Base-by-base conservation (phyloP, 1,284 basidiomycete species). In the Fomitopsis pinicola region DNA sequence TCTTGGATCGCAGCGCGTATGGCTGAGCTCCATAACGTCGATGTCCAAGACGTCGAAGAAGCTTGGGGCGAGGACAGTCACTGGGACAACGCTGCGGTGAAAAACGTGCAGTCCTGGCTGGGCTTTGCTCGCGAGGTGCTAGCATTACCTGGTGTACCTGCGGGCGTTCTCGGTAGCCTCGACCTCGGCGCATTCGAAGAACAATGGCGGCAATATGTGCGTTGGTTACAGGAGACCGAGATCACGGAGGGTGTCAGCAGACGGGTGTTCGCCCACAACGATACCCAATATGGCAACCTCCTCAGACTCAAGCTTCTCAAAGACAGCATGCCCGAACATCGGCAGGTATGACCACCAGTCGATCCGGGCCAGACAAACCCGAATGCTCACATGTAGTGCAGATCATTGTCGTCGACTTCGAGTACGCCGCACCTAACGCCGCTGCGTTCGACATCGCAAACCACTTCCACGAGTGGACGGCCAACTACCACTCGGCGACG, bases 401-500 rank as follows among this genome's bases (percentile, higher is more conserved):
- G 91, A 88, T 96, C 68, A 92, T 96, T 71, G 93, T 97, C 42
- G 92, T 97, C 65, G 95, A 97, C 76, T 97, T 97, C 72, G 95
- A 98, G 77, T 98, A 97, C 71, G 93, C 95, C 8, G 82, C 88
- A 0, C 89, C 91, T 2, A 97, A 97, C 73, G 87, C 93, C 33
- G 87, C 94, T 3, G 91, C 92, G 2, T 96, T 88, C 75, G 95
- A 98, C 73, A 94, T 98, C 69, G 95, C 91, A 62, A 97, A 97
- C 76, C 95, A 97, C 76, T 97, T 97, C 76, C 88, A 93, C 72
- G 95, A 97, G 76, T 97, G 95, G 95, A 91, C 91, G 33, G 91
- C 93, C 19, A 84, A 97, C 75, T 98, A 97, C 74, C 90, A 93
- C 71, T 82, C 83, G 6, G 72, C 82, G 26, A 85, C 83, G 0